A percentile compares a stretch with the other conserved stretches of the same genome.
phyloP scores from a whole-genome alignment of 129 eudicot genomes.

The Cynara cardunculus region DNA sequence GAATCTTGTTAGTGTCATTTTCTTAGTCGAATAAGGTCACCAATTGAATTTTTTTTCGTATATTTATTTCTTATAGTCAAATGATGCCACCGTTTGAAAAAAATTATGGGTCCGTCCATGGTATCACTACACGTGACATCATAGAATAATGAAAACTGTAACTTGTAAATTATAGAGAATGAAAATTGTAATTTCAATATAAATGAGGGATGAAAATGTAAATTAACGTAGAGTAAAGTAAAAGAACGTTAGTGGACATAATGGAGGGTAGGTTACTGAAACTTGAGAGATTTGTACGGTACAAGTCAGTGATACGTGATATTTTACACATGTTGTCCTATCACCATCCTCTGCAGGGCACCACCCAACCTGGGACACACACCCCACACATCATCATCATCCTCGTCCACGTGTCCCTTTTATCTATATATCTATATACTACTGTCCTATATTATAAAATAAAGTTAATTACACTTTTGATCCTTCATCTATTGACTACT shows the following conservation, averaged over 20 bases:
- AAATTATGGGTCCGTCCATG: too few species aligned
- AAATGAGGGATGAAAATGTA: not conserved
- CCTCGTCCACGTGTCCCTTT: not conserved
- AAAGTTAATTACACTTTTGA: too few species aligned
- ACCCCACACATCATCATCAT: not conserved
- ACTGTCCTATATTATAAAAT: too few species aligned
- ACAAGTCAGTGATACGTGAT: conserved; percentile 9
- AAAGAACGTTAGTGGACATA: not conserved
- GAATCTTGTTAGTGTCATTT: too few species aligned
- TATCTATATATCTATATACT: not conserved
- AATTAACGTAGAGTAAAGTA: not conserved
- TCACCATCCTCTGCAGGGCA: not conserved
- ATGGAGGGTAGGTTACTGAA: not conserved
- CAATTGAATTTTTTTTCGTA: too few species aligned
- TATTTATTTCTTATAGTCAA: too few species aligned
- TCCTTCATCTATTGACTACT: too few species aligned
- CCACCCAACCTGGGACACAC: not conserved
- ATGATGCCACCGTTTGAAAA: too few species aligned
- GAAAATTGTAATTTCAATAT: not conserved
- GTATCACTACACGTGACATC: too few species aligned
- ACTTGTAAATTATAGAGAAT: too few species aligned
- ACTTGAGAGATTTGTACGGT: not conserved
- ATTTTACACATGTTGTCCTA: not conserved
- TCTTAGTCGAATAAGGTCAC: too few species aligned
- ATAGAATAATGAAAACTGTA: too few species aligned